These are phyloP conservation scores for Zygosaccharomyces rouxii DNA, from an alignment of 805 yeast species.

Conservation along the genomic window DNA sequence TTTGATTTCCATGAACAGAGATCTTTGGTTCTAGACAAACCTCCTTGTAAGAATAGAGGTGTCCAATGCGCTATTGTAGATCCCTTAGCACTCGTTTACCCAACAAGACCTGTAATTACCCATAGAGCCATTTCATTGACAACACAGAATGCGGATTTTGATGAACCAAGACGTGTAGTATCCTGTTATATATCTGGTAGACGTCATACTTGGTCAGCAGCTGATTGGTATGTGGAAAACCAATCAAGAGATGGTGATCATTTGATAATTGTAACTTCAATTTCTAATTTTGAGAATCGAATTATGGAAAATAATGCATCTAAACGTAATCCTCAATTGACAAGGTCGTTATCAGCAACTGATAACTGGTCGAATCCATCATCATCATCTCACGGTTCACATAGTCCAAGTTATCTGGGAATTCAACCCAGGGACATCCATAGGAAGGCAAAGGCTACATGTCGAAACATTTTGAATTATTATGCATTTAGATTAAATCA, in stretches of 20 bases:
- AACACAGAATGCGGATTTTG: constrained; percentile 18
- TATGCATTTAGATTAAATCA: constrained; percentile 23
- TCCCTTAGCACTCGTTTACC: constrained; percentile 29
- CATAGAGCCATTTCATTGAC: constrained; percentile 31
- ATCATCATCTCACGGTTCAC: not conserved
- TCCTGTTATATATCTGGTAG: constrained; percentile 62
- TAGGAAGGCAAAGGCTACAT: constrained; percentile 24
- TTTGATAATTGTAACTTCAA: constrained; percentile 53
- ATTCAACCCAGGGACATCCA: constrained; percentile 25
- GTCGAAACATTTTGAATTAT: constrained; percentile 25
- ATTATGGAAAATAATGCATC: constrained; percentile 12
- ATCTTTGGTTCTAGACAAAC: constrained; percentile 18
- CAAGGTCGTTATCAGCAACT: constrained; percentile 9
- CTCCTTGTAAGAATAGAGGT: constrained; percentile 7
- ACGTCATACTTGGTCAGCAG: constrained; percentile 68
- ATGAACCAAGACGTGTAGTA: constrained; percentile 31
- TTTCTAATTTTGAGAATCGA: constrained; percentile 35
- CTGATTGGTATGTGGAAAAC: constrained; percentile 60
- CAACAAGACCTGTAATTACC: constrained; percentile 32
- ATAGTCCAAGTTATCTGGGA: constrained; percentile 11
- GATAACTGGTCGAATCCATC: constrained; percentile 6
- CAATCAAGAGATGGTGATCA: constrained; percentile 61
- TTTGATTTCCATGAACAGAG: constrained; percentile 33
- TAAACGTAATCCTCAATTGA: constrained; percentile 5
- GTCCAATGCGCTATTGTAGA: constrained; percentile 14